Percentiles rank a stretch among this genome's conserved stretches.
phyloP scores from a whole-genome alignment of 495 filamentous ascomycete species.

The Massariosphaeria phaeospora region DNA sequence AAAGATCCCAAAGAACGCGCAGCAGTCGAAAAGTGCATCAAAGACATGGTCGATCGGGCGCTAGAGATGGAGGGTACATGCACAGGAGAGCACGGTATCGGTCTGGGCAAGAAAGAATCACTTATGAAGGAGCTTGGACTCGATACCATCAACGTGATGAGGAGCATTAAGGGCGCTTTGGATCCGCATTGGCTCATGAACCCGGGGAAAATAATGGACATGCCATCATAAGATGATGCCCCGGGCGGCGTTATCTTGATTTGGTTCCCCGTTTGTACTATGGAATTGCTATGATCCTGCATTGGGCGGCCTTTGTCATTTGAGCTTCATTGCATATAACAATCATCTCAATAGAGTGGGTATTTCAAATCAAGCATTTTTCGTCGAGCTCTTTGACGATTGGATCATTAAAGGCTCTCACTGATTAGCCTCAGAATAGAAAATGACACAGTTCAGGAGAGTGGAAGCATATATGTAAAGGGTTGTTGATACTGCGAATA shows the following conservation, averaged over 20 bases:
- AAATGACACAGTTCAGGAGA: too few species aligned
- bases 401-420: too few species aligned
- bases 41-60: conserved; percentile 82
- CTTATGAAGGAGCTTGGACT: conserved; percentile 76
- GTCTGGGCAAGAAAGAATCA: conserved; percentile 79
- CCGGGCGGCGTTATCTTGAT: background rate
- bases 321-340: too few species aligned
- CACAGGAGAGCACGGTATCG: conserved; percentile 85
- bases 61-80: conserved; percentile 92
- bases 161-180: conserved; percentile 72
- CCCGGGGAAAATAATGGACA: conserved; percentile 83
- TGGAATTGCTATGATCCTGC: conserved; percentile 1
- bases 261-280: background rate
- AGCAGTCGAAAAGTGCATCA: conserved; percentile 71
- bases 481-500: too few species aligned
- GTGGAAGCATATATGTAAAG: too few species aligned
- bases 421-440: too few species aligned
- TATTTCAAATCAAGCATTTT: too few species aligned
- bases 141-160: conserved; percentile 81
- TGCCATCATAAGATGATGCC: conserved; percentile 16
- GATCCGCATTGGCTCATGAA: conserved; percentile 91
- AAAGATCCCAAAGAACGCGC: conserved; percentile 58
- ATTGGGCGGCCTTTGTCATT: conserved; percentile 25
- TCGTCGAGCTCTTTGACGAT: too few species aligned
- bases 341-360: too few species aligned